phyloP scores from a whole-genome alignment of 1,284 basidiomycete genomes.

The Naganishia sp. region DNA sequence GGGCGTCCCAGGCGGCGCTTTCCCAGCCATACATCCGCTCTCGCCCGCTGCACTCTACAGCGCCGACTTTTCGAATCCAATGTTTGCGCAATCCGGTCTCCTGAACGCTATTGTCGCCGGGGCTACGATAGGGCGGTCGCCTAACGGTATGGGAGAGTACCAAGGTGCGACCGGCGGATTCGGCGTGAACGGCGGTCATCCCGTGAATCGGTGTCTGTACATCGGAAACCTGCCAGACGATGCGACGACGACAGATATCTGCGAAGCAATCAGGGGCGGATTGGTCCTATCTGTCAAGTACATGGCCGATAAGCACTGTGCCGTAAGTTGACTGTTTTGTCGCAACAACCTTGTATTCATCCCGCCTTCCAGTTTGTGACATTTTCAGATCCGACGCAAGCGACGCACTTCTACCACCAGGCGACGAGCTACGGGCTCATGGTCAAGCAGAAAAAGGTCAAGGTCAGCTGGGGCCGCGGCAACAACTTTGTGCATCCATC shows the following conservation, averaged over 20 bases:
- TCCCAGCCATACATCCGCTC: slow-evolving; percentile 41
- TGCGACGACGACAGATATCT: slow-evolving; percentile 85
- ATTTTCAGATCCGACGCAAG: slow-evolving; percentile 83
- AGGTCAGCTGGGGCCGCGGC: slow-evolving; percentile 94
- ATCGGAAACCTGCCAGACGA: slow-evolving; percentile 92
- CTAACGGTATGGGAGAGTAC: slow-evolving; percentile 42
- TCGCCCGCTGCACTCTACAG: slow-evolving; percentile 40
- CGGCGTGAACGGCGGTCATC: slow-evolving; percentile 40
- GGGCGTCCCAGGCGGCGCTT: slow-evolving; percentile 46
- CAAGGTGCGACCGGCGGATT: neutral
- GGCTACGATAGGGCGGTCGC: slow-evolving; percentile 35
- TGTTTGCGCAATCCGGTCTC: slow-evolving; percentile 27
- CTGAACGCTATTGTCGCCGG: slow-evolving; percentile 35
- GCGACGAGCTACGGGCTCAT: slow-evolving; percentile 83
- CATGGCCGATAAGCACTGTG: slow-evolving; percentile 92
- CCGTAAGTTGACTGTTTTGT: slow-evolving; percentile 58
- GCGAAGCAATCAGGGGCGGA: slow-evolving; percentile 89
- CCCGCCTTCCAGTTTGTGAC: slow-evolving; percentile 70
- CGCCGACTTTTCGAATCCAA: slow-evolving; percentile 33
- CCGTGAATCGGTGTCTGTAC: slow-evolving; percentile 79
- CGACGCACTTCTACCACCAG: slow-evolving; percentile 87
- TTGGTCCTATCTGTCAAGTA: slow-evolving; percentile 81
- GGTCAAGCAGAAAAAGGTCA: slow-evolving; percentile 84
- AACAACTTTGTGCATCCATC: slow-evolving; percentile 78
- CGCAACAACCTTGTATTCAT: slow-evolving; percentile 21